Conservation (phyloP, 208 protist species). For the Wallacemonas sp. region DNA sequence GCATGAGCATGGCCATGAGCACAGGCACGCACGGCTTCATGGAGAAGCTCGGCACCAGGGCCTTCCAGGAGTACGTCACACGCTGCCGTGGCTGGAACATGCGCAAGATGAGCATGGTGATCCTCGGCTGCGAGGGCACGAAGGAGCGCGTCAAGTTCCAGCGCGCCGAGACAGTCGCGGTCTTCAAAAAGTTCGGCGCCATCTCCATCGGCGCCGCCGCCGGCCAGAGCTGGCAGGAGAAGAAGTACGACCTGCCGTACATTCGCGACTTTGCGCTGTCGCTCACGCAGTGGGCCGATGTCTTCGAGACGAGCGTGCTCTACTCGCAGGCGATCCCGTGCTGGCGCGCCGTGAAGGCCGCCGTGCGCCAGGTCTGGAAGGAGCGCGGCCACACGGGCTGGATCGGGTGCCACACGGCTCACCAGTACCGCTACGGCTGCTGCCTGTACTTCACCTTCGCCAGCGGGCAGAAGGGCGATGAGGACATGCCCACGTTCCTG, state of each 20-base stretch:
- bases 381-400: conserved; percentile 80
- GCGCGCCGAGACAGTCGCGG: conserved; percentile 47
- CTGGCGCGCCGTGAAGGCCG: conserved; percentile 91
- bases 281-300: conserved; percentile 87
- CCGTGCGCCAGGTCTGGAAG: conserved; percentile 77
- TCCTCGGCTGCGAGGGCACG: conserved; percentile 89
- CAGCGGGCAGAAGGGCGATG: conserved; percentile 78
- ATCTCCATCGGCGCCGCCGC: conserved; percentile 62
- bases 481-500: conserved; percentile 90
- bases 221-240: conserved; percentile 89
- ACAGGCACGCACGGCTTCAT: conserved; percentile 52
- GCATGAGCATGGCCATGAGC: conserved; percentile 87
- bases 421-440: conserved; percentile 92
- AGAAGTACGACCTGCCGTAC: conserved; percentile 94
- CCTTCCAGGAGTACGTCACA: conserved; percentile 65
- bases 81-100: conserved; percentile 75
- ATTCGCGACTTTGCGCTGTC: conserved; percentile 88
- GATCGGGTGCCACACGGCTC: conserved; percentile 92
- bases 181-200: conserved; percentile 67
- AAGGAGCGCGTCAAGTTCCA: conserved; percentile 66
- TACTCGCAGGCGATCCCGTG: conserved; percentile 85
- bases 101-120: conserved; percentile 68
- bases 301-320: conserved; percentile 91
- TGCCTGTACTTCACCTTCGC: conserved; percentile 94
- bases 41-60: conserved; percentile 53